These are phyloP conservation scores for Zymoseptoria pseudotritici DNA, from an alignment of 2,329 filamentous ascomycete species.

Conservation along the genomic window DNA sequence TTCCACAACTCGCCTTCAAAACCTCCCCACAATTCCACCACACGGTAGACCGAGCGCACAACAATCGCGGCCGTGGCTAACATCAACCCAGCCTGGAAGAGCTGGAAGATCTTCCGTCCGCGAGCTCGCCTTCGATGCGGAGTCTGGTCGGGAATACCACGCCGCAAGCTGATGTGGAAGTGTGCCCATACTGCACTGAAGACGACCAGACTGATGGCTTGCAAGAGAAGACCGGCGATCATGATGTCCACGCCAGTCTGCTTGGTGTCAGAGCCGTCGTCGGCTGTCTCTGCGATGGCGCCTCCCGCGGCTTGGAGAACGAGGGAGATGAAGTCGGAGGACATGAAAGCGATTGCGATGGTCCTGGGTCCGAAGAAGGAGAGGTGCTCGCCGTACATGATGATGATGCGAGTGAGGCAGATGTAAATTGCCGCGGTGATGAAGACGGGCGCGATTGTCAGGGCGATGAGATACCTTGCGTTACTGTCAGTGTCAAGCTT, in stretches of 20 bases:
- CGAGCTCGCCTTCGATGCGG: background rate
- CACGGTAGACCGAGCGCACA: constrained; percentile 57
- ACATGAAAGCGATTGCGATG: constrained; percentile 50
- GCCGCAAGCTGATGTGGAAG: constrained; percentile 17
- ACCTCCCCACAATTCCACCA: constrained; percentile 58
- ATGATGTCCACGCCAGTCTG: constrained; percentile 48
- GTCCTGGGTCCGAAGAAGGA: constrained; percentile 21
- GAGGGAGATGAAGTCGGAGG: constrained; percentile 49
- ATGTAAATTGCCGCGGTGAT: constrained; percentile 50
- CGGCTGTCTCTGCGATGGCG: constrained; percentile 42
- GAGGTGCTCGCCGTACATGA: constrained; percentile 42
- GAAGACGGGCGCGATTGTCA: constrained; percentile 53
- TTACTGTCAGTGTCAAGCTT: no score
- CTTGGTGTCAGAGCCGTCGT: constrained; percentile 24
- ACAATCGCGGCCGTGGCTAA: constrained; percentile 54
- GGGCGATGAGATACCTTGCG: constrained; percentile 43
- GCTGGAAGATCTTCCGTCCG: background rate
- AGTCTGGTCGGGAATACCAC: background rate
- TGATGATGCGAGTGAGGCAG: constrained; percentile 50
- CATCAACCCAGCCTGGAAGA: constrained; percentile 34
- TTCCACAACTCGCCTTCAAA: constrained; percentile 53
- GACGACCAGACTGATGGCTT: constrained; percentile 45
- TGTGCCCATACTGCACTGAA: constrained; percentile 36
- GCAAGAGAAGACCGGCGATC: constrained; percentile 50
- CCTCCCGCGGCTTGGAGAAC: constrained; percentile 52